Evolutionary conservation across 768 basidiomycete species (phyloP).

Genomic region (Amanita subjunquillea): DNA sequence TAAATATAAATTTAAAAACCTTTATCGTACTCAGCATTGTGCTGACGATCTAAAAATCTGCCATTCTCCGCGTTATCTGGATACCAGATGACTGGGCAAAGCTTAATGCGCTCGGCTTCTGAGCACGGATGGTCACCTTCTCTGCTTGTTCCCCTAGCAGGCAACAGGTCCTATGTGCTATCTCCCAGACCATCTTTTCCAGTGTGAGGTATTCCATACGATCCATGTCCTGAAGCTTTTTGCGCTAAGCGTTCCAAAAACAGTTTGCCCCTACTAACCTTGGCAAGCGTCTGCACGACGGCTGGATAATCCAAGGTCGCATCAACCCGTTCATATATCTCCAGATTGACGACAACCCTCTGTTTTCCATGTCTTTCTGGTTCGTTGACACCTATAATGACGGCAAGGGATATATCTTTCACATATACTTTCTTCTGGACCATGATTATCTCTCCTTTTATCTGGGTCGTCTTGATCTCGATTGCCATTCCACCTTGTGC

Average conservation of each 20-base stretch:
- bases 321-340: not conserved
- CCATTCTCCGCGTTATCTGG: slow-evolving; percentile 35
- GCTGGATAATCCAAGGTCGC: slow-evolving; percentile 23
- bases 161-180: slow-evolving; percentile 20
- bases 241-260: no score
- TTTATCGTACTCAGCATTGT: no score
- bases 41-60: not conserved
- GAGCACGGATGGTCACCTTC: slow-evolving; percentile 40
- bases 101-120: slow-evolving; percentile 65
- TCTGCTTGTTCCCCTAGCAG: slow-evolving; percentile 5
- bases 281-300: slow-evolving; percentile 23
- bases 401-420: slow-evolving; percentile 34
- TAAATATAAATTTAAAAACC: no score
- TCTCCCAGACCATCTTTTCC: slow-evolving; percentile 43
- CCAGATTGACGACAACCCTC: slow-evolving; percentile 44
- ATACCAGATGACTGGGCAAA: slow-evolving; percentile 59
- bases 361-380: slow-evolving; percentile 61
- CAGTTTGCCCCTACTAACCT: slow-evolving; percentile 9
- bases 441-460: slow-evolving; percentile 10
- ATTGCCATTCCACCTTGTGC: slow-evolving; percentile 14
- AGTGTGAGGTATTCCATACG: slow-evolving; percentile 28
- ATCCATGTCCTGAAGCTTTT: slow-evolving; percentile 26
- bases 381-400: slow-evolving; percentile 63
- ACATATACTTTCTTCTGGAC: slow-evolving; percentile 25
- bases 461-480: not conserved